Conservation (phyloP, 2,329 filamentous ascomycete species). For the Moelleriella libera region DNA sequence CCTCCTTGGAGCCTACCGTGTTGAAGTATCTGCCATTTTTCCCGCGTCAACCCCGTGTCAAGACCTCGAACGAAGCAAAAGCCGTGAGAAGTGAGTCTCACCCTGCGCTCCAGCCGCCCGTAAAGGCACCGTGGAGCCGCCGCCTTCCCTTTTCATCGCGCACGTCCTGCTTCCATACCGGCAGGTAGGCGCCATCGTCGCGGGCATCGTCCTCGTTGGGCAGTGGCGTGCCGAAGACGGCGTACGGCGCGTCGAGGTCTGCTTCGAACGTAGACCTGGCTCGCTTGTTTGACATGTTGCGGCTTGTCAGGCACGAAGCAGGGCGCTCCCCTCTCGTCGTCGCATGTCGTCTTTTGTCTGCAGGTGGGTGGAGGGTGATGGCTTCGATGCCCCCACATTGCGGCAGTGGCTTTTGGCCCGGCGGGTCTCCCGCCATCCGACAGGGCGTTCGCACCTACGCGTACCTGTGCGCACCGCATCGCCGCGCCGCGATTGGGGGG, state of each 20-base stretch:
- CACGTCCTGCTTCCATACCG: constrained; percentile 97
- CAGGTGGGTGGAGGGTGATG: not conserved
- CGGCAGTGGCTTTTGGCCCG: too few relatives aligned
- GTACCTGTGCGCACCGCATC: too few relatives aligned
- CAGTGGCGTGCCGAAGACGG: constrained; percentile 71
- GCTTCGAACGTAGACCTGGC: constrained; percentile 66
- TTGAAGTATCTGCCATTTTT: constrained; percentile 68
- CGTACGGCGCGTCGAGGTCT: constrained; percentile 60
- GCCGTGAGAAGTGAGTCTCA: constrained; percentile 27
- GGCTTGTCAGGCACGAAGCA: constrained; percentile 2
- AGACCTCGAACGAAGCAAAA: not conserved
- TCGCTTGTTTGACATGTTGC: constrained; percentile 64
- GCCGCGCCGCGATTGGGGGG: too few relatives aligned
- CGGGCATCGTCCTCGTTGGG: constrained; percentile 65
- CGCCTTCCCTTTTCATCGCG: constrained; percentile 84
- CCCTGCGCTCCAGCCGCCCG: constrained; percentile 92
- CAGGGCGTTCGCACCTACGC: too few relatives aligned
- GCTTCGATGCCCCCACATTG: not conserved
- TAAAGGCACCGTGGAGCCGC: constrained; percentile 89
- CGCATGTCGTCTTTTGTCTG: not conserved
- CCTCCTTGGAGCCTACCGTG: constrained; percentile 94
- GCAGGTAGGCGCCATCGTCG: constrained; percentile 85
- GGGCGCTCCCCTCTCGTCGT: not conserved
- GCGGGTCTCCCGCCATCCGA: too few relatives aligned
- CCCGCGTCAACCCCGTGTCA: not conserved